Percentiles rank a stretch among this genome's conserved stretches.
Evolutionary conservation across 164 flowering plant species (phyloP).

Genomic region (Vitis rotundifolia): DNA sequence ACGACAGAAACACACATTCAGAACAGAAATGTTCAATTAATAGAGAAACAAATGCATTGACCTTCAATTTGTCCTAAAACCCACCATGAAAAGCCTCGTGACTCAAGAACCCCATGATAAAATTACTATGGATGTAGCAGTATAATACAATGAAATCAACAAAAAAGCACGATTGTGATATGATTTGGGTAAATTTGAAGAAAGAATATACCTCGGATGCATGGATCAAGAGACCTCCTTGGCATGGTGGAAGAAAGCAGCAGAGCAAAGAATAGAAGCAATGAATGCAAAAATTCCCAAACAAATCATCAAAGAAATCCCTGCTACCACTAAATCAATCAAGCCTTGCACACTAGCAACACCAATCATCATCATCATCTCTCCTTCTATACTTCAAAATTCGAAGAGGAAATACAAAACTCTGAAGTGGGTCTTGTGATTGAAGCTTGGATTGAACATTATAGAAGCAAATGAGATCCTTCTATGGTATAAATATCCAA

Average conservation of each 20-base stretch:
- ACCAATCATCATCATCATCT: slow-evolving; percentile 35
- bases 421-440: too few relatives aligned
- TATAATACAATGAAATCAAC: background rate
- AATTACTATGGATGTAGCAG: background rate
- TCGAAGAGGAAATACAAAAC: too few relatives aligned
- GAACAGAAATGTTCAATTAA: too few relatives aligned
- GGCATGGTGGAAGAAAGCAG: slow-evolving; percentile 72
- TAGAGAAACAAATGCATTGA: background rate
- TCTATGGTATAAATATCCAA: too few relatives aligned
- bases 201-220: slow-evolving; percentile 1
- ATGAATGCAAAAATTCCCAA: slow-evolving; percentile 70
- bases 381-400: background rate
- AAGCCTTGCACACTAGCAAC: slow-evolving; percentile 43
- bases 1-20: too few relatives aligned
- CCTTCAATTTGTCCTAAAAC: background rate
- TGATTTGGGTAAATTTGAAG: slow-evolving; percentile 5
- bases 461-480: too few relatives aligned
- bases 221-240: slow-evolving; percentile 37
- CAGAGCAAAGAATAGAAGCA: slow-evolving; percentile 82
- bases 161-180: background rate
- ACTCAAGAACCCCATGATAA: background rate
- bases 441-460: too few relatives aligned
- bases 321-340: slow-evolving; percentile 68
- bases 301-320: slow-evolving; percentile 72
- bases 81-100: background rate